Conservation (phyloP, 176 grass and related monocot genomes). For the Triticum monococcum region DNA sequence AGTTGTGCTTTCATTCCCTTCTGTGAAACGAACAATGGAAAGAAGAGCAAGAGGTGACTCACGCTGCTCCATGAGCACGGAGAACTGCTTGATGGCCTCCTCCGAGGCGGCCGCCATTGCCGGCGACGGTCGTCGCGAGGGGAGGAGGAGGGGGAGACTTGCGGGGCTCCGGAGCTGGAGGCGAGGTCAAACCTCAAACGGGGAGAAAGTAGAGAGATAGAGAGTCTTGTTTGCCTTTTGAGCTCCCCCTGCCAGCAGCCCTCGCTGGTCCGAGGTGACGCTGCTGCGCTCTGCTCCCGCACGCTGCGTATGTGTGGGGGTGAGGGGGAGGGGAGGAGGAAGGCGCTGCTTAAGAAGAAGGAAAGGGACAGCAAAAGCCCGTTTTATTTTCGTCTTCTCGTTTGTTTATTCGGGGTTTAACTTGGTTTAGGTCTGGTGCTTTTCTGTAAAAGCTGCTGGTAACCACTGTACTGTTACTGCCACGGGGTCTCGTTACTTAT, state of each 20-base stretch:
- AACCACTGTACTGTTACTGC: not conserved
- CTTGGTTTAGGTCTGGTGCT: not conserved
- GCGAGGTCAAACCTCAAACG: slow-evolving; percentile 35
- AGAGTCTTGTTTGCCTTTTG: slow-evolving; percentile 7
- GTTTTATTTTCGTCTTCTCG: not conserved
- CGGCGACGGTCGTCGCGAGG: not conserved
- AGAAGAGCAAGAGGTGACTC: not conserved
- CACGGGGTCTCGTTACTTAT: not conserved
- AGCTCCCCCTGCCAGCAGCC: not conserved
- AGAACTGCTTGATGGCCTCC: slow-evolving; percentile 86
- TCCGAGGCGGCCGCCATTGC: slow-evolving; percentile 74
- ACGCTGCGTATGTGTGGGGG: not conserved
- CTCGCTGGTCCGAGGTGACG: not conserved
- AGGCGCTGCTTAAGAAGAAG: not conserved
- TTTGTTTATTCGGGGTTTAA: not conserved
- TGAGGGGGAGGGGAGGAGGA: not conserved
- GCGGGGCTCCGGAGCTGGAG: not conserved
- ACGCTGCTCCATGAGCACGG: slow-evolving; percentile 72
- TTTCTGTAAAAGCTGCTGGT: not conserved
- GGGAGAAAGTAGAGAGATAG: not conserved
- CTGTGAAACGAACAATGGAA: not conserved
- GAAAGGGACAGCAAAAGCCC: not conserved
- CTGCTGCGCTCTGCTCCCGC: not conserved
- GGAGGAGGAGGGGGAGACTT: not conserved
- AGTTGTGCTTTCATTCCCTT: not conserved